Conservation (phyloP, 2,329 filamentous ascomycete species). For the Penicillium thymicola region DNA sequence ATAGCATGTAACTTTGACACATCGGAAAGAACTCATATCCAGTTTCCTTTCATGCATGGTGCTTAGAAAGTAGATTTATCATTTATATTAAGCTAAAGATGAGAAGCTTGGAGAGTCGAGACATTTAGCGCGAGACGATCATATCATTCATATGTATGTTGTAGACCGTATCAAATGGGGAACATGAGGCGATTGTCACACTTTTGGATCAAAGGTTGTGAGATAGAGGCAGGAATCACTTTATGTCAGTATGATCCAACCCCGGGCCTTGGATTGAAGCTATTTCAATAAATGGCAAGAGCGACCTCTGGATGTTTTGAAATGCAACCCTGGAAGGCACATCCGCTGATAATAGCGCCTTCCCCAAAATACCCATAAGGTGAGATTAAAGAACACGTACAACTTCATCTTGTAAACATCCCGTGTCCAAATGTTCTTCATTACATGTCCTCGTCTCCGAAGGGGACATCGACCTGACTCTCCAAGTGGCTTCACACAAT, state of each 20-base stretch:
- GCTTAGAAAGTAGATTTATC: too few relatives aligned
- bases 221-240: too few relatives aligned
- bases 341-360: neutral
- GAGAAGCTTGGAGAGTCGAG: too few relatives aligned
- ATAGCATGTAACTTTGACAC: too few relatives aligned
- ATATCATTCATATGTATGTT: too few relatives aligned
- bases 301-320: neutral
- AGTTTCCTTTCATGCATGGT: too few relatives aligned
- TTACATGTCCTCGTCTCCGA: conserved; percentile 27
- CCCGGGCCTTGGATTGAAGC: neutral
- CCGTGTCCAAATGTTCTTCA: conserved; percentile 19
- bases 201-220: too few relatives aligned
- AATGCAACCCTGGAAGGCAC: neutral
- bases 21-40: too few relatives aligned
- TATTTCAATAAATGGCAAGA: neutral
- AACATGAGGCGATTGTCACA: too few relatives aligned
- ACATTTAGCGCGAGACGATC: too few relatives aligned
- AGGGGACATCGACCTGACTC: conserved; percentile 15
- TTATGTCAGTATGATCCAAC: neutral
- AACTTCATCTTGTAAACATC: neutral
- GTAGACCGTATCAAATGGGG: too few relatives aligned
- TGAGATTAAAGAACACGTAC: neutral
- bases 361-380: neutral
- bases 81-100: too few relatives aligned
- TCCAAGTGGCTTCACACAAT: conserved; percentile 11